Evolutionary conservation across 352 stramenopile genomes (phyloP).

Genomic region (Paralagenidium karlingii): DNA sequence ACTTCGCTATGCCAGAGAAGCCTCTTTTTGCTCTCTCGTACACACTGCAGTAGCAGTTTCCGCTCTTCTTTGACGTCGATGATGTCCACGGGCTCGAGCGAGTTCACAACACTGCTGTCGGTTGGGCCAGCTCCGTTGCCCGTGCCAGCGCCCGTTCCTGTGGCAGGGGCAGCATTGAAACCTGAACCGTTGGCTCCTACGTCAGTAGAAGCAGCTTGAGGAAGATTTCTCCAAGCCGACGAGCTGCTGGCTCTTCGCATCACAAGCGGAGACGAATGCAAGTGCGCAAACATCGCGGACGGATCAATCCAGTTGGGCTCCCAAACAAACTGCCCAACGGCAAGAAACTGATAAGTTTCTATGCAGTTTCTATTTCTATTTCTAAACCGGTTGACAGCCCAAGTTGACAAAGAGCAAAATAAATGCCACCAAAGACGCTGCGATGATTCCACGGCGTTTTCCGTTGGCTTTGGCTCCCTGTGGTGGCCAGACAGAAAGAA

Average conservation of each 20-base stretch:
- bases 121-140: slow-evolving; percentile 6
- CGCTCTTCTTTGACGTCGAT: slow-evolving; percentile 74
- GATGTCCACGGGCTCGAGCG: slow-evolving; percentile 71
- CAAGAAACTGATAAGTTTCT: no score
- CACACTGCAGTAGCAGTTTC: slow-evolving; percentile 52
- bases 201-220: no score
- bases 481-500: no score
- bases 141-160: background rate
- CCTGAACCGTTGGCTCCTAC: slow-evolving; percentile 17
- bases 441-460: no score
- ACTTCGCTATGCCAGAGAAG: slow-evolving; percentile 72
- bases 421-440: no score
- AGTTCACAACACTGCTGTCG: slow-evolving; percentile 10
- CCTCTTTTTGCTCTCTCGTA: slow-evolving; percentile 45
- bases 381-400: no score
- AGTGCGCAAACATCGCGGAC: slow-evolving; percentile 58
- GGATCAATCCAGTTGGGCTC: no score
- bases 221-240: no score
- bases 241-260: slow-evolving; percentile 39
- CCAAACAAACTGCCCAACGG: no score
- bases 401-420: no score
- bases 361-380: no score
- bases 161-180: background rate
- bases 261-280: slow-evolving; percentile 76
- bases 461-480: no score